Evolutionary conservation across 2,329 filamentous ascomycete genomes (phyloP), one percentile per base, ranked within the genome.

Genomic region (Fusarium xylarioides): DNA sequence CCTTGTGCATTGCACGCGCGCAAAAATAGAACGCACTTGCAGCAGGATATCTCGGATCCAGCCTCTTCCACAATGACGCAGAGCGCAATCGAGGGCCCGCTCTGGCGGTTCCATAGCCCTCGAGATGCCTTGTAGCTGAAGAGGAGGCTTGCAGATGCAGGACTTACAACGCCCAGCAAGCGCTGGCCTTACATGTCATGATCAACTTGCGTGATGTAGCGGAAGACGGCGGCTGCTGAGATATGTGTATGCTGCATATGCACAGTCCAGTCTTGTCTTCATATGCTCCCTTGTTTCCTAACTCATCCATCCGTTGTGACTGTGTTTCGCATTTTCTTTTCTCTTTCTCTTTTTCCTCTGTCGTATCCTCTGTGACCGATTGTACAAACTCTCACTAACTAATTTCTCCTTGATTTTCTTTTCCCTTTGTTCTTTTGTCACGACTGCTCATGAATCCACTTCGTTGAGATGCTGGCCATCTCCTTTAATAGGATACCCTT

Each of bases 381-480:
- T 63, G 66, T 70, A 59, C 59, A 55, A 61, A 21, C 40, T 37
- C 4, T 61, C 42, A 49, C 30, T 66, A 44, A 60, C 38, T 65
- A 53, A 62, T 68, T 73, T 54, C 35, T 52, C 34, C 28, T 23
- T 67, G 28, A 34, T n/a, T 52, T n/a, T 42, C 38, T 52, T 60
- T 71, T 57, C 68, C 35, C 57, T 69, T 73, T 71, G 55, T 52
- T 72, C 62, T 61, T 52, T 76, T 67, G 53, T 63, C 56, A 72
- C 74, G 73, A 67, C 63, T 63, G 68, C 70, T 67, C 63, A 78
- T 75, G 72, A 78, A 77, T 66, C 50, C 34, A 63, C 38, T 66
- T 77, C 76, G 79, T 73, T 81, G 80, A 78, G 81, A 82, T 82
- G 81, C 81, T 80, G 79, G 81, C 26, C 79, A 75, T 81, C 79